A percentile compares a stretch with the other conserved stretches of the same genome.
phyloP scores from a whole-genome alignment of 2,329 filamentous ascomycete species.

The Dryadomyces sulphureus region DNA sequence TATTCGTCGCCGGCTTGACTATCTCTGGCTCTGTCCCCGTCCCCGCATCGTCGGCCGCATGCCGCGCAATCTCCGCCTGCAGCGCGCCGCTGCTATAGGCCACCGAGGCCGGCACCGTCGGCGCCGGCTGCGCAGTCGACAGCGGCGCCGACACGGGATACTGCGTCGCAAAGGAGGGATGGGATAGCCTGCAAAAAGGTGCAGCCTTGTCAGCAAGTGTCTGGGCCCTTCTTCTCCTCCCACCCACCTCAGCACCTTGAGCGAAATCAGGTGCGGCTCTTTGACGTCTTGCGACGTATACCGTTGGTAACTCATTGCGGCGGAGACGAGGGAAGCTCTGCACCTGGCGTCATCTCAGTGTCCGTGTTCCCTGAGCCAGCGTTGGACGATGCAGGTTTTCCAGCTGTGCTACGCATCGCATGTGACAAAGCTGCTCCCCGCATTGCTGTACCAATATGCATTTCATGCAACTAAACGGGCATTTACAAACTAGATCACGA shows the following conservation, averaged over 20 bases:
- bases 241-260: constrained; percentile 56
- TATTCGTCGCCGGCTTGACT: constrained; percentile 22
- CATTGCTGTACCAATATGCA: too few species aligned
- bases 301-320: constrained; percentile 45
- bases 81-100: constrained; percentile 38
- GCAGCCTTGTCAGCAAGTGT: too few species aligned
- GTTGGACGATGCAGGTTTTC: background rate
- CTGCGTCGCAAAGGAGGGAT: constrained; percentile 61
- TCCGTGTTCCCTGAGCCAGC: background rate
- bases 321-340: constrained; percentile 1
- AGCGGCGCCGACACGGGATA: constrained; percentile 41
- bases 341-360: background rate
- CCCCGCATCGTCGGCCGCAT: too few species aligned
- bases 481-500: background rate
- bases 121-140: constrained; percentile 26
- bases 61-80: constrained; percentile 8
- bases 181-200: constrained; percentile 52
- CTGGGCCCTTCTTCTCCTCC: too few species aligned
- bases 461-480: background rate
- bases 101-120: constrained; percentile 50
- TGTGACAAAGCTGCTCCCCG: background rate
- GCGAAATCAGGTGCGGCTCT: constrained; percentile 64
- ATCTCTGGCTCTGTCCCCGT: background rate
- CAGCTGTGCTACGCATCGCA: background rate
- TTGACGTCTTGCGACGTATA: constrained; percentile 47